Conservation (phyloP, 2,329 filamentous ascomycete genomes). For the Trichophyton schoenleinii region DNA sequence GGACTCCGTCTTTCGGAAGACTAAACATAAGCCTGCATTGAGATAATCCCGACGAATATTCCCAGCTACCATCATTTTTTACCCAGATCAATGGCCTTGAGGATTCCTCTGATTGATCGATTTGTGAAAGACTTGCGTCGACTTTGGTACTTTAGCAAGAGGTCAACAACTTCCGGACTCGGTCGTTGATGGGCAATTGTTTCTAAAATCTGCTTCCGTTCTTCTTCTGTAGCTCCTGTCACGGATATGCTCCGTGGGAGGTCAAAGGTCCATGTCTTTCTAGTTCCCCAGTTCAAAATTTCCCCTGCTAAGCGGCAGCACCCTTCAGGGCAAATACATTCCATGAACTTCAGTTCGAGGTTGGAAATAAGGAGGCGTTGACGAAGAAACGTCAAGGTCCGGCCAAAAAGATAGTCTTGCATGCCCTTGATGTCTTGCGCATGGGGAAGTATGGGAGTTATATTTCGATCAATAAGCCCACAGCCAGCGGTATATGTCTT, state of each 20-base stretch:
- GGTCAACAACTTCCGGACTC: not conserved
- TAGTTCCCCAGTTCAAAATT: constrained; percentile 14
- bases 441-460: constrained; percentile 5
- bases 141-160: not conserved
- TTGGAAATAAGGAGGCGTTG: constrained; percentile 13
- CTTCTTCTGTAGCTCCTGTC: constrained; percentile 9
- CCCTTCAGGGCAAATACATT: constrained; percentile 13
- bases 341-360: constrained; percentile 14
- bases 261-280: constrained; percentile 13
- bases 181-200: constrained; percentile 9
- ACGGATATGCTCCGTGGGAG: constrained; percentile 14
- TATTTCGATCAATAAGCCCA: not conserved
- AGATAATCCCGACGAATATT: not conserved
- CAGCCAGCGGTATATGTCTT: not conserved
- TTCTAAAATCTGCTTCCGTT: constrained; percentile 10
- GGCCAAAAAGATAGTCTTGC: constrained; percentile 16
- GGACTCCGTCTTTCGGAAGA: not conserved
- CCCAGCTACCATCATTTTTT: not conserved
- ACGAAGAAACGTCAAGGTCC: constrained; percentile 16
- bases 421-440: constrained; percentile 12
- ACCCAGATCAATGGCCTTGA: constrained; percentile 5
- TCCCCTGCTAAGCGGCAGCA: constrained; percentile 16
- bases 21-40: not conserved
- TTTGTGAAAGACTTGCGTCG: constrained; percentile 1
- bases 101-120: constrained; percentile 5